phyloP scores from a whole-genome alignment of 257 asterid species.

The Asclepias syriaca region DNA sequence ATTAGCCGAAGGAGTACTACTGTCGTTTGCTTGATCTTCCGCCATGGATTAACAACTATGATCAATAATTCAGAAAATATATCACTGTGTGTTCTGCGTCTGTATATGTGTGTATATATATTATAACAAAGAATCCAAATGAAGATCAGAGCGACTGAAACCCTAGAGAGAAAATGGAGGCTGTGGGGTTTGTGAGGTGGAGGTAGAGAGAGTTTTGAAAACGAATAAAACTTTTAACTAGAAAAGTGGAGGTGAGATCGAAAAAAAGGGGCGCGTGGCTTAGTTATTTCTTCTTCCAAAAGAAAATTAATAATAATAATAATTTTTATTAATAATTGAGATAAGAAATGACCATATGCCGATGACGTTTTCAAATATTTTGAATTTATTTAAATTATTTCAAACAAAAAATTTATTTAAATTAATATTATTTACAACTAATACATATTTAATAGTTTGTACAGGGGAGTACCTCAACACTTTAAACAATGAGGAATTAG shows the following conservation, averaged over 20 bases:
- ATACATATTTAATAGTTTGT: too few species aligned
- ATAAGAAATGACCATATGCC: neutral
- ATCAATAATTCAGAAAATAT: neutral
- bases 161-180: slow-evolving; percentile 14
- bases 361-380: neutral
- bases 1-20: slow-evolving; percentile 23
- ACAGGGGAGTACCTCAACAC: too few species aligned
- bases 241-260: neutral
- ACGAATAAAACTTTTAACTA: neutral
- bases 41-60: slow-evolving; percentile 37
- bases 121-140: neutral
- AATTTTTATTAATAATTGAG: neutral
- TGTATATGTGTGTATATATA: too few species aligned
- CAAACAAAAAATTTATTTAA: too few species aligned
- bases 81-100: neutral
- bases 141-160: neutral
- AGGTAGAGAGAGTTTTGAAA: slow-evolving; percentile 5
- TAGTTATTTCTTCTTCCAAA: slow-evolving; percentile 17
- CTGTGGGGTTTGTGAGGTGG: slow-evolving; percentile 20
- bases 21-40: slow-evolving; percentile 37
- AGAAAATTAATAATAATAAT: neutral
- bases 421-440: too few species aligned
- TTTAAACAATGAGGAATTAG: too few species aligned
- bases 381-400: too few species aligned
- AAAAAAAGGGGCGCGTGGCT: neutral